Conservation (phyloP, 1,139 yeast species). For the Yamadazyma oceani region DNA sequence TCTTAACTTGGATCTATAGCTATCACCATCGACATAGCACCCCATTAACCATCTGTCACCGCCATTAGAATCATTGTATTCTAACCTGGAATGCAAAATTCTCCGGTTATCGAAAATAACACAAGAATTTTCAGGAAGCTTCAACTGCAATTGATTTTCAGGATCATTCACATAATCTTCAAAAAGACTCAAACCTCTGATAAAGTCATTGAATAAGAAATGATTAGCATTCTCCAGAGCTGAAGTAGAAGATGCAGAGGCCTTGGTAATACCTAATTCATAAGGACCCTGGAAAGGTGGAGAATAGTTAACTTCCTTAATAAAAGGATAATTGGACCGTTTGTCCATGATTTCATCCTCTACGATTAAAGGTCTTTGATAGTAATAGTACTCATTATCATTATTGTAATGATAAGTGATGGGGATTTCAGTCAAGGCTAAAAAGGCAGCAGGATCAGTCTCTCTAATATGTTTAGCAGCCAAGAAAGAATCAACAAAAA, state of each 20-base stretch:
- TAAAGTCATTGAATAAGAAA: conserved; percentile 48
- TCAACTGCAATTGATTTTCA: conserved; percentile 54
- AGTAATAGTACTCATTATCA: conserved; percentile 63
- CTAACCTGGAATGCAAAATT: conserved; percentile 66
- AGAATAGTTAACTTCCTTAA: conserved; percentile 68
- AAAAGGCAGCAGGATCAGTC: conserved; percentile 61
- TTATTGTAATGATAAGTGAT: conserved; percentile 71
- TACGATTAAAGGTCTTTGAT: conserved; percentile 64
- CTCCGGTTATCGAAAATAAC: conserved; percentile 75
- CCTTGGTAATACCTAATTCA: conserved; percentile 50
- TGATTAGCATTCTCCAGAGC: conserved; percentile 23
- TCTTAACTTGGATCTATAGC: conserved; percentile 65
- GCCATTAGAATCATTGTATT: conserved; percentile 54
- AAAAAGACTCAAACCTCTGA: conserved; percentile 59
- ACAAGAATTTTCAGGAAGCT: conserved; percentile 62
- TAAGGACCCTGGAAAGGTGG: conserved; percentile 89
- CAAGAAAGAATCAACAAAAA: conserved; percentile 72
- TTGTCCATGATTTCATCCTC: conserved; percentile 47
- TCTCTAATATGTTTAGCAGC: conserved; percentile 60
- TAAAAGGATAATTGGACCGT: conserved; percentile 32
- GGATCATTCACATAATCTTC: conserved; percentile 60
- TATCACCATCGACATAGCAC: conserved; percentile 72
- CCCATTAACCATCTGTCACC: conserved; percentile 75
- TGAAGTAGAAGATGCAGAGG: conserved; percentile 12
- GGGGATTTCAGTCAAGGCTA: conserved; percentile 63